Evolutionary conservation across 768 basidiomycete species (phyloP), one percentile per base, ranked within the genome.

Genomic region (Porphyrellus cyaneotinctus): DNA sequence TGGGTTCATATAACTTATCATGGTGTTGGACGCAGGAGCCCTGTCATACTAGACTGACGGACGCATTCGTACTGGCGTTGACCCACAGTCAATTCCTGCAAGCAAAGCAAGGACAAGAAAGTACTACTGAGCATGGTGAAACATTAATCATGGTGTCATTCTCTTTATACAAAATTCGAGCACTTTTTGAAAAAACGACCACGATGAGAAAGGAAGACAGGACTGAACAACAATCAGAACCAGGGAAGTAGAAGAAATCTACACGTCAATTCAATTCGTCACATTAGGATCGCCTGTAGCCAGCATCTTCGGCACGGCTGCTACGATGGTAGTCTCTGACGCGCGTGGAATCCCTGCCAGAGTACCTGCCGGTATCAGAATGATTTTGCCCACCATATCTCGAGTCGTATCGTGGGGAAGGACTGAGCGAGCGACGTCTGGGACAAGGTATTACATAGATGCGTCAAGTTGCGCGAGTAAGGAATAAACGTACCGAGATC

Each of bases 341-440:
- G 35, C 70, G 66, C 13, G 64, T 63, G 44, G 62, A 58, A 56
- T 67, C 63, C 28, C 71, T 62, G 31, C 72, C 72, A 67, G 78
- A 51, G 58, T 85, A 82, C 62, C 80, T 79, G 59, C 81, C 81
- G 61, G 70, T 64, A 53, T 75, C 58, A 47, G 68, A 53, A 51
- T 54, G 45, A 50, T 39, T 65, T 43, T 77, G 64, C 60, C 83
- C 83, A 36, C 72, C 66, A 45, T 85, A 83, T 68, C 84, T 85
- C 46, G 72, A 68, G 22, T 68, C 62, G 44, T 80, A 72, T 38
- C 81, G 75, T 51, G 78, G 71, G 55, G 79, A 77, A 54, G 80
- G 81, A 60, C 88, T 90, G 61, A 82, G 77, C 31, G 88, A 91
- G 47, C 88, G 84, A 59, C 88, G 84, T 52, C 86, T 87, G 54